phyloP scores from a whole-genome alignment of 352 stramenopile genomes.

The Albugo candida region DNA sequence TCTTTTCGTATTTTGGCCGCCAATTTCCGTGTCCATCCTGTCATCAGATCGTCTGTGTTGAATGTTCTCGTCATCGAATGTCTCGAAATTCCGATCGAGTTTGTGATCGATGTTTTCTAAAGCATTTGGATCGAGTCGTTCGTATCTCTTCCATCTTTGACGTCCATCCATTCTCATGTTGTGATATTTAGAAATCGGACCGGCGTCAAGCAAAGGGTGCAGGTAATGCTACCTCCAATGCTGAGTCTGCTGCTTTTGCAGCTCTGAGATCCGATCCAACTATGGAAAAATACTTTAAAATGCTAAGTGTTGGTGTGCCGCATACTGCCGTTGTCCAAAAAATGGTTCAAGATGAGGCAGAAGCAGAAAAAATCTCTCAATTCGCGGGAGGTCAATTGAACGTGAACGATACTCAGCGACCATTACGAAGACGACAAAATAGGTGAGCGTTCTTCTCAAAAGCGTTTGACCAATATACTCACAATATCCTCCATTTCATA shows the following conservation, averaged over 20 bases:
- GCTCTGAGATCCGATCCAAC: constrained; percentile 28
- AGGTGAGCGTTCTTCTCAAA: too few relatives aligned
- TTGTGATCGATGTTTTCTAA: constrained; percentile 59
- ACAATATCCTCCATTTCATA: too few relatives aligned
- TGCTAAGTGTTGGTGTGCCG: constrained; percentile 58
- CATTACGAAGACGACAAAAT: too few relatives aligned
- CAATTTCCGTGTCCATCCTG: constrained; percentile 31
- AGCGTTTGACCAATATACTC: too few relatives aligned
- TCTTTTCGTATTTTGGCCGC: constrained; percentile 59
- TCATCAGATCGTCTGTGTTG: constrained; percentile 26
- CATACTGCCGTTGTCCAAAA: constrained; percentile 48
- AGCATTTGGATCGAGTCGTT: constrained; percentile 40
- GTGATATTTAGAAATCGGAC: background rate
- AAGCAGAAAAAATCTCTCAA: constrained; percentile 26
- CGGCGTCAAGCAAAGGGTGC: background rate
- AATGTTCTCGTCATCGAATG: constrained; percentile 35
- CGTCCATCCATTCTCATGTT: background rate
- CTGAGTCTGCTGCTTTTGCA: constrained; percentile 29
- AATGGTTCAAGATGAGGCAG: constrained; percentile 60
- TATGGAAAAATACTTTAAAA: constrained; percentile 77
- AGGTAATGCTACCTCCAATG: constrained; percentile 1
- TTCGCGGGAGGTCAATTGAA: constrained; percentile 21
- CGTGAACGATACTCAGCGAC: too few relatives aligned
- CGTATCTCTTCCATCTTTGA: background rate
- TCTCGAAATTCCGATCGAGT: constrained; percentile 27